Conservation (phyloP, 345 rosid species). For the Stellera chamaejasme region DNA sequence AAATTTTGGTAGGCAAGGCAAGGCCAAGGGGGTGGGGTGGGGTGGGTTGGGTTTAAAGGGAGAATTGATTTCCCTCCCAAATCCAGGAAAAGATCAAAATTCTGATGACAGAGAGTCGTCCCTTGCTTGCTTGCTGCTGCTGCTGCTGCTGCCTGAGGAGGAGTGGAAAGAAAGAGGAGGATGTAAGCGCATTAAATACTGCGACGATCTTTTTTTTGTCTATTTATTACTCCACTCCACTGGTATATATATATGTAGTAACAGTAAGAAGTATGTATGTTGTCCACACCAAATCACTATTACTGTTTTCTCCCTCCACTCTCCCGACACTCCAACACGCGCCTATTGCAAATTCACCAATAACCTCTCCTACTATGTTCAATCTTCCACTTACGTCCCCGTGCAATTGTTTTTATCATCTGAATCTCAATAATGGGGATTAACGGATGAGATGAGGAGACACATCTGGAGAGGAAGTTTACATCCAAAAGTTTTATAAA, state of each 20-base stretch:
- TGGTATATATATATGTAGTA: too few relatives aligned
- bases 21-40: too few relatives aligned
- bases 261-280: constrained; percentile 20
- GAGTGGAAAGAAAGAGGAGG: not conserved
- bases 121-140: constrained; percentile 2
- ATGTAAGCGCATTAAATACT: constrained; percentile 26
- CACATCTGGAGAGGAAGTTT: too few relatives aligned
- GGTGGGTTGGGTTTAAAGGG: not conserved
- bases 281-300: constrained; percentile 37
- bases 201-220: constrained; percentile 32
- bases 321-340: too few relatives aligned
- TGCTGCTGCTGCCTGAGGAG: constrained; percentile 8
- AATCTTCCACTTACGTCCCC: too few relatives aligned
- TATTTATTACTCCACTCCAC: constrained; percentile 9
- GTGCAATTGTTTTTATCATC: too few relatives aligned
- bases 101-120: constrained; percentile 14
- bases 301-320: not conserved
- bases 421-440: too few relatives aligned
- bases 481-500: too few relatives aligned
- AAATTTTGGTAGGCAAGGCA: not conserved
- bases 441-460: too few relatives aligned
- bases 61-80: constrained; percentile 16
- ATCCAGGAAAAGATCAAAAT: constrained; percentile 6
- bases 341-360: too few relatives aligned
- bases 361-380: too few relatives aligned